Conservation (phyloP, 2,329 filamentous ascomycete genomes). For the Pseudocercospora musae region DNA sequence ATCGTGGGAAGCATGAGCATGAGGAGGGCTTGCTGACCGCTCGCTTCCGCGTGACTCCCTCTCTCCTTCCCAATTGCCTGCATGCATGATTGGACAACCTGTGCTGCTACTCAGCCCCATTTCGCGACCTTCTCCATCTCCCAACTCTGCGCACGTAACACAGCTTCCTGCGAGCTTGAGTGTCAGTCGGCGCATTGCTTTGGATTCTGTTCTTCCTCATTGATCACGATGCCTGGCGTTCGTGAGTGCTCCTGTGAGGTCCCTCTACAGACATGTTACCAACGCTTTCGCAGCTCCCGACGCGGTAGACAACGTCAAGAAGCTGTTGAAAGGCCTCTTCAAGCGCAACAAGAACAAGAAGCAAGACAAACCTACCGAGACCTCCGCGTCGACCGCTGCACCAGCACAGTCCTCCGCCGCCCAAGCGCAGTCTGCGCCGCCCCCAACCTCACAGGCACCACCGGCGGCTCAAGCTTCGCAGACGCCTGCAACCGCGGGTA, state of each 20-base stretch:
- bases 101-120: constrained; percentile 1
- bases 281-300: constrained; percentile 19
- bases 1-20: neutral
- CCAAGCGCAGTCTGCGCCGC: neutral
- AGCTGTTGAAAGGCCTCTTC: constrained; percentile 24
- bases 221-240: constrained; percentile 22
- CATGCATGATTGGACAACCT: neutral
- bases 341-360: constrained; percentile 23
- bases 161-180: neutral
- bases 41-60: constrained; percentile 1
- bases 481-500: neutral
- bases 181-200: neutral
- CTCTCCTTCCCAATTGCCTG: neutral
- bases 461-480: constrained; percentile 1
- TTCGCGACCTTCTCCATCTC: neutral
- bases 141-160: neutral
- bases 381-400: constrained; percentile 7
- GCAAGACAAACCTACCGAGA: constrained; percentile 8
- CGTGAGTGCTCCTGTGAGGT: constrained; percentile 16
- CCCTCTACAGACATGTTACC: constrained; percentile 4
- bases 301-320: constrained; percentile 26
- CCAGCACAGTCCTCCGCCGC: neutral
- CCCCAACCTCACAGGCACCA: constrained; percentile 6
- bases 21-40: neutral
- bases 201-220: neutral